Conservation (phyloP, 2,329 filamentous ascomycete species). For the Aspergillus ochraceus region DNA sequence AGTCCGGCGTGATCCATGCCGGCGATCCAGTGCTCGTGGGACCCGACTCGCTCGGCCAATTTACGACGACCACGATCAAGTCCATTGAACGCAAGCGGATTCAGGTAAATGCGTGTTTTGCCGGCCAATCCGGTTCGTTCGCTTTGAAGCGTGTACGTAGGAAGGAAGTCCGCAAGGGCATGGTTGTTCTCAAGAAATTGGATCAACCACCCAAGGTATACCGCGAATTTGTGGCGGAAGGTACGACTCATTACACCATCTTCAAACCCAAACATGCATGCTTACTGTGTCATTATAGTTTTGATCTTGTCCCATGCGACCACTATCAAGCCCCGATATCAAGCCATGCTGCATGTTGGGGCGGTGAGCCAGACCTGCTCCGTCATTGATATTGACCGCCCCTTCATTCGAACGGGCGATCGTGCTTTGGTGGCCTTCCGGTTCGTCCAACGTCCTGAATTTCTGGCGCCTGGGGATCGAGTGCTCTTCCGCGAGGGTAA, state of each 20-base stretch:
- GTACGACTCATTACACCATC: conserved; percentile 41
- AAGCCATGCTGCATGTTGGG: conserved; percentile 97
- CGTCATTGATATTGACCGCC: conserved; percentile 96
- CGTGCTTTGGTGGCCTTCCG: conserved; percentile 91
- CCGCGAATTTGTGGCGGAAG: conserved; percentile 75
- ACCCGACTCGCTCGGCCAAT: conserved; percentile 86
- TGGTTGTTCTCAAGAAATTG: conserved; percentile 88
- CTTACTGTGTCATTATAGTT: conserved; percentile 52
- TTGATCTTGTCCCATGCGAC: conserved; percentile 94
- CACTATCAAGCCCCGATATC: conserved; percentile 94
- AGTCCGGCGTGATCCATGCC: conserved; percentile 80
- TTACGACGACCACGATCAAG: conserved; percentile 80
- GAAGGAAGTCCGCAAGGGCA: conserved; percentile 94
- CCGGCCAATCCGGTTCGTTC: conserved; percentile 90
- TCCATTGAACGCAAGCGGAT: conserved; percentile 96
- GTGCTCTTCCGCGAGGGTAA: conserved; percentile 91
- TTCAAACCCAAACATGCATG: neutral
- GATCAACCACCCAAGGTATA: conserved; percentile 74
- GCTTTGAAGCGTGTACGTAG: conserved; percentile 82
- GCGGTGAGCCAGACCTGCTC: conserved; percentile 93
- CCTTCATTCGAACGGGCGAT: conserved; percentile 91
- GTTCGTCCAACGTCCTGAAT: conserved; percentile 93
- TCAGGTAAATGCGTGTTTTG: conserved; percentile 79
- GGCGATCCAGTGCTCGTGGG: conserved; percentile 90
- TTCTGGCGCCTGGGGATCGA: conserved; percentile 81